These are phyloP conservation scores for Verbena officinalis DNA, from an alignment of 257 asterid genomes.

Conservation along the genomic window DNA sequence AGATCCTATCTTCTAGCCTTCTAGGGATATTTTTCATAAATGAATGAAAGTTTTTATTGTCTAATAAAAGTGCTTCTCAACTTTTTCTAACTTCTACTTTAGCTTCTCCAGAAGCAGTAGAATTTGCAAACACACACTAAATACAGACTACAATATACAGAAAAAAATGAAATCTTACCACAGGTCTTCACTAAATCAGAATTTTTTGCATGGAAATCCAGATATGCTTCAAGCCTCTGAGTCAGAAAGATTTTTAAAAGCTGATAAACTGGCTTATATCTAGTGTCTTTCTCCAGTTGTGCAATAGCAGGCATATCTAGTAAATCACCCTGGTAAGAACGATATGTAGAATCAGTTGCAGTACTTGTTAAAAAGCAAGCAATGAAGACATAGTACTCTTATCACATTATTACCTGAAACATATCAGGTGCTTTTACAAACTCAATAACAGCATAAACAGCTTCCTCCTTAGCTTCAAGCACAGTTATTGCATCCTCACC, in stretches of 20 bases:
- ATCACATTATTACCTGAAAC: slow-evolving; percentile 67
- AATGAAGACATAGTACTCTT: background rate
- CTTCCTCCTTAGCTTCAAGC: slow-evolving; percentile 89
- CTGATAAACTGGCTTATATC: slow-evolving; percentile 62
- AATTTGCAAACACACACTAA: too few species aligned
- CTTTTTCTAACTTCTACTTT: too few species aligned
- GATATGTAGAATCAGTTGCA: slow-evolving; percentile 1
- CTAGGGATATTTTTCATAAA: too few species aligned
- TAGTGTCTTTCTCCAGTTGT: slow-evolving; percentile 83
- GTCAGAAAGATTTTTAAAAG: slow-evolving; percentile 82
- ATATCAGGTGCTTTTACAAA: slow-evolving; percentile 83
- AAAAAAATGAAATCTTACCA: slow-evolving; percentile 44
- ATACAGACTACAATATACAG: slow-evolving; percentile 2
- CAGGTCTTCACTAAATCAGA: slow-evolving; percentile 53
- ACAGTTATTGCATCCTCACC: slow-evolving; percentile 64
- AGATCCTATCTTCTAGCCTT: too few species aligned
- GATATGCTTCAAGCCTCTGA: slow-evolving; percentile 78
- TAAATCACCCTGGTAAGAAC: slow-evolving; percentile 67
- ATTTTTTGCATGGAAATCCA: slow-evolving; percentile 72
- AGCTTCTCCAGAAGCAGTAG: too few species aligned
- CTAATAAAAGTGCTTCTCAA: too few species aligned
- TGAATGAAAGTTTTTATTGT: too few species aligned
- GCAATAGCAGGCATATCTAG: slow-evolving; percentile 81
- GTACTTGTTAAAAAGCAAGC: slow-evolving; percentile 3
- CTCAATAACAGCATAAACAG: slow-evolving; percentile 70